Conservation (phyloP, 192 early-diverging fungal genomes). For the Backusella tuberculispora region DNA sequence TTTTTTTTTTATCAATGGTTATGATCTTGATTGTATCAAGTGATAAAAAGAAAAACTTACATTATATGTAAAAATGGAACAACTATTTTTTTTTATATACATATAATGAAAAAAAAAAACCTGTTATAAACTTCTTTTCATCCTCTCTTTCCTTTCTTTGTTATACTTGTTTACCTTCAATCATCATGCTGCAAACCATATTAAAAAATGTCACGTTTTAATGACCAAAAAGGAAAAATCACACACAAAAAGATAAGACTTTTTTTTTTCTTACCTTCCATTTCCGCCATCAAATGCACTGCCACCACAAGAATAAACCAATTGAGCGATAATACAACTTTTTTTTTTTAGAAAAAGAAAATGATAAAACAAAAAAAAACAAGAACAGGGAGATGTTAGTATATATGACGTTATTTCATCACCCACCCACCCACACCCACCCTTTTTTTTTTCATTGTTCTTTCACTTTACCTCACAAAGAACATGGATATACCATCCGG, state of each 20-base stretch:
- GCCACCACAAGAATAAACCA: conserved; percentile 78
- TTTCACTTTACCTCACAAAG: conserved; percentile 68
- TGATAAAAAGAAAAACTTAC: conserved; percentile 28
- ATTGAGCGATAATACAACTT: conserved; percentile 67
- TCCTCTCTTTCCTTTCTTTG: too few species aligned
- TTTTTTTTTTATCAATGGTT: conserved; percentile 8
- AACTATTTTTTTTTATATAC: conserved; percentile 10
- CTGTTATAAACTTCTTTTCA: background rate
- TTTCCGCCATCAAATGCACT: conserved; percentile 91
- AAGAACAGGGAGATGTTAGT: conserved; percentile 2
- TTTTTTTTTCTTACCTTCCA: conserved; percentile 73
- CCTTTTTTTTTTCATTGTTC: background rate
- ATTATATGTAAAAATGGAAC: conserved; percentile 47
- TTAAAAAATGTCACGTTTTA: background rate
- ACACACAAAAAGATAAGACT: conserved; percentile 10
- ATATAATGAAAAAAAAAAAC: background rate
- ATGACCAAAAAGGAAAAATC: background rate
- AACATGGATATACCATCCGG: conserved; percentile 96
- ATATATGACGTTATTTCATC: too few species aligned
- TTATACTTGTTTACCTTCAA: conserved; percentile 48
- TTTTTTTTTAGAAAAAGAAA: too few species aligned
- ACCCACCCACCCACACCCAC: too few species aligned
- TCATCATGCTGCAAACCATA: conserved; percentile 54
- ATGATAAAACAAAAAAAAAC: conserved; percentile 13
- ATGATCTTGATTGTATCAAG: background rate